phyloP scores from a whole-genome alignment of 768 basidiomycete species.

The Amyloporia xantha region DNA sequence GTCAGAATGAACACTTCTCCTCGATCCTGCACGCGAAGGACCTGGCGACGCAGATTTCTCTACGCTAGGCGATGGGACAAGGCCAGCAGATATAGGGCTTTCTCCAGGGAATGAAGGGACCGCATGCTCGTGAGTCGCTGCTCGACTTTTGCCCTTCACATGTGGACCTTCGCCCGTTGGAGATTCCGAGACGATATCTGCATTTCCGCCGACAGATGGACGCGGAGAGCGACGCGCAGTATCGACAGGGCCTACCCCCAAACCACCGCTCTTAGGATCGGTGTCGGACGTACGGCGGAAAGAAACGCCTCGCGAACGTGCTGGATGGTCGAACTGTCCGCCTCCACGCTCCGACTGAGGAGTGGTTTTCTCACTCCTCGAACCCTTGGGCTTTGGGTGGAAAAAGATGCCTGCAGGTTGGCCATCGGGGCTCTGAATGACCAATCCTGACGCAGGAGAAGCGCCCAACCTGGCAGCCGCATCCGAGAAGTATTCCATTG shows the following conservation, averaged over 20 bases:
- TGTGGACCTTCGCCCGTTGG: background rate
- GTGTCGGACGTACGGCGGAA: constrained; percentile 14
- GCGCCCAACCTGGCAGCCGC: constrained; percentile 65
- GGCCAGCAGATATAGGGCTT: background rate
- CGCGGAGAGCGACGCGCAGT: constrained; percentile 9
- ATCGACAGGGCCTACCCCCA: background rate
- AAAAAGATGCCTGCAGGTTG: constrained; percentile 96
- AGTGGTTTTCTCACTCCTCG: constrained; percentile 3
- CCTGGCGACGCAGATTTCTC: background rate
- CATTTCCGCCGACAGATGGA: background rate
- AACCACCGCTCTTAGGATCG: constrained; percentile 6
- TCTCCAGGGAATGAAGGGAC: background rate
- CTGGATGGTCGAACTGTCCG: background rate
- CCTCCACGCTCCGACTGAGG: constrained; percentile 41
- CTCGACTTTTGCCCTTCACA: constrained; percentile 11
- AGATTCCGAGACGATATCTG: constrained; percentile 1
- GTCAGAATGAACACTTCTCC: background rate
- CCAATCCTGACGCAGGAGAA: constrained; percentile 77
- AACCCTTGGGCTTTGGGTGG: constrained; percentile 49
- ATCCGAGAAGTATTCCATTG: constrained; percentile 68
- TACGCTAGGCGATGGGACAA: constrained; percentile 1
- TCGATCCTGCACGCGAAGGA: background rate
- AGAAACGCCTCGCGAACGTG: constrained; percentile 8
- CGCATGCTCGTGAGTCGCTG: constrained; percentile 3
- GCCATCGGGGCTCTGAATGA: constrained; percentile 91